Conservation (phyloP, 2,329 filamentous ascomycete species). For the Chaetomium olivaceum region DNA sequence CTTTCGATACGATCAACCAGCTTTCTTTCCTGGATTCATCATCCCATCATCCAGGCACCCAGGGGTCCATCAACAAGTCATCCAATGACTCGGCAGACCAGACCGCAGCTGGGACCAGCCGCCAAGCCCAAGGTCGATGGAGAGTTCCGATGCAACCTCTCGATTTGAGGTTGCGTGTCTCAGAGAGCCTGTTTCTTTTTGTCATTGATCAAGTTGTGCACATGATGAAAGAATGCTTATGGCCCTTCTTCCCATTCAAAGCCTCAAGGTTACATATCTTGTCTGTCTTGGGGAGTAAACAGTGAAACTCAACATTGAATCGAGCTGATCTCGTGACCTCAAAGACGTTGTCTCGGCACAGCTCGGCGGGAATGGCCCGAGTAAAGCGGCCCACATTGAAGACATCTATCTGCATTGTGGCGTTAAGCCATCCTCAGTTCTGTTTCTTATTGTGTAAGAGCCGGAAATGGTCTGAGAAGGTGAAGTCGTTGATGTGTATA, state of each 20-base stretch:
- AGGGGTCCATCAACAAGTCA: slow-evolving; percentile 19
- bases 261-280: neutral
- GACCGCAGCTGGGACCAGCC: neutral
- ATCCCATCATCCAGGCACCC: neutral
- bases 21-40: neutral
- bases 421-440: neutral
- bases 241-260: neutral
- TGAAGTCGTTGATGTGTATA: neutral
- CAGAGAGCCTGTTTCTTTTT: neutral
- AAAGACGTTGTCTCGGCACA: neutral
- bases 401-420: neutral
- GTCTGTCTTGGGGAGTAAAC: neutral
- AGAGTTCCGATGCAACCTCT: neutral
- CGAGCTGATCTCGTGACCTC: neutral
- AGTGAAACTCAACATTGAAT: neutral
- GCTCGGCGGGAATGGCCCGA: neutral
- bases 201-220: neutral
- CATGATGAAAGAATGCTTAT: neutral
- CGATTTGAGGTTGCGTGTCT: neutral
- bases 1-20: slow-evolving; percentile 13
- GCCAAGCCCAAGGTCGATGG: neutral
- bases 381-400: neutral
- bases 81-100: slow-evolving; percentile 16
- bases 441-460: neutral
- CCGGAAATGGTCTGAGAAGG: neutral